Evolutionary conservation across 78 protist genomes (phyloP).

Genomic region (Corallochytrium limacisporum): DNA sequence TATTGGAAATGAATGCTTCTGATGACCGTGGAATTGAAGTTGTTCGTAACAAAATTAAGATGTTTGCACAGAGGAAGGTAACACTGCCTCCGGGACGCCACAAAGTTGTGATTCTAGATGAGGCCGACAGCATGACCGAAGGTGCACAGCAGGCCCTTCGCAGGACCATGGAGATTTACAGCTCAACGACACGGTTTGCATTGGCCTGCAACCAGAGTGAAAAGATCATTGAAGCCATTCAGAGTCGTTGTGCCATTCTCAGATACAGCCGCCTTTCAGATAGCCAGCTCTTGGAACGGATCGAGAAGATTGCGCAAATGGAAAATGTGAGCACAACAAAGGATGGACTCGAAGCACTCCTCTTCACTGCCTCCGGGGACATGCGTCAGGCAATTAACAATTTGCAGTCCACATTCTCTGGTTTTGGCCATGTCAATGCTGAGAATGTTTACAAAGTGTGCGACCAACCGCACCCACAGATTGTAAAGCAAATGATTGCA

Average conservation of each 20-base stretch:
- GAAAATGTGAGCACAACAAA: background rate
- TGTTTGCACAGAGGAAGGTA: conserved; percentile 92
- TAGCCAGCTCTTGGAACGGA: conserved; percentile 46
- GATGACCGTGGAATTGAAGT: conserved; percentile 95
- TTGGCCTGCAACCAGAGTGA: conserved; percentile 86
- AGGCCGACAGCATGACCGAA: conserved; percentile 78
- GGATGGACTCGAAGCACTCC: conserved; percentile 70
- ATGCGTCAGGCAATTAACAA: conserved; percentile 85
- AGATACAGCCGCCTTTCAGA: conserved; percentile 61
- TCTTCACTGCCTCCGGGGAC: conserved; percentile 90
- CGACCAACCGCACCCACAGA: conserved; percentile 93
- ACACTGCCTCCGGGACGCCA: conserved; percentile 73
- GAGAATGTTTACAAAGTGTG: conserved; percentile 86
- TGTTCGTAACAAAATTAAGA: conserved; percentile 92
- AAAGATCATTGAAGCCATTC: conserved; percentile 94
- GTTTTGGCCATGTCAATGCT: conserved; percentile 66
- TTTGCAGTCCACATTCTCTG: conserved; percentile 80
- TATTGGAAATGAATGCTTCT: conserved; percentile 84
- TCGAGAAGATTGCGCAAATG: conserved; percentile 13
- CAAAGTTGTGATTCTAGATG: conserved; percentile 95
- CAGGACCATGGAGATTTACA: conserved; percentile 81
- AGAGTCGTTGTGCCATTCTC: conserved; percentile 83
- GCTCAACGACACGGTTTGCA: conserved; percentile 90
- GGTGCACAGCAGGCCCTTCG: conserved; percentile 97
- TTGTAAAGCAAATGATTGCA: conserved; percentile 31